Conservation (phyloP, 2,329 filamentous ascomycete species). For the Hymenoscyphus albidus region DNA sequence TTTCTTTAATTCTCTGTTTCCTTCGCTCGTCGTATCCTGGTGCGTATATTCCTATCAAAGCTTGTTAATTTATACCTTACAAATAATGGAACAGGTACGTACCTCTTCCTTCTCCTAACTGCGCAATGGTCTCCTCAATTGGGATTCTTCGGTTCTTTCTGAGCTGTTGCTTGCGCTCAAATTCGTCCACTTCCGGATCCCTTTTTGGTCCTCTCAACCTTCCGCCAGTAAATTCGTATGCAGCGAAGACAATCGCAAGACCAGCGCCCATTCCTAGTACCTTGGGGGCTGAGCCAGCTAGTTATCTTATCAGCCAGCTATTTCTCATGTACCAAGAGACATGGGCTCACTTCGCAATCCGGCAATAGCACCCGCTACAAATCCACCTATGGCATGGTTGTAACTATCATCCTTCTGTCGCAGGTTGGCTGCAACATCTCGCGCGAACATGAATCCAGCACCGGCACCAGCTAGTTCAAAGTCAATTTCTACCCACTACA, state of each 20-base stretch:
- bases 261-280: conserved; percentile 61
- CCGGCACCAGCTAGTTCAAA: conserved; percentile 57
- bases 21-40: conserved; percentile 67
- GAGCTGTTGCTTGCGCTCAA: conserved; percentile 58
- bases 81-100: background rate
- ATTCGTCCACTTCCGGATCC: conserved; percentile 55
- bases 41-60: conserved; percentile 56
- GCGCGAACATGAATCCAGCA: conserved; percentile 63
- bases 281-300: conserved; percentile 59
- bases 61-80: background rate
- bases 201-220: conserved; percentile 48
- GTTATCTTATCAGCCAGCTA: conserved; percentile 20
- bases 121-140: conserved; percentile 60
- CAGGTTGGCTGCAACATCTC: conserved; percentile 63
- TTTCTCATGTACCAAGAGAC: background rate
- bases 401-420: conserved; percentile 64
- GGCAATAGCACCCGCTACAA: conserved; percentile 58
- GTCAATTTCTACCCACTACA: conserved; percentile 15
- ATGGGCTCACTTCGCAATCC: conserved; percentile 54
- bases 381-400: conserved; percentile 62
- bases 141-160: conserved; percentile 60
- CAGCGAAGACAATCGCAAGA: conserved; percentile 51
- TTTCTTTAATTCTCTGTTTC: conserved; percentile 62
- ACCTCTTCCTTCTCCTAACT: conserved; percentile 71
- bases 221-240: conserved; percentile 62